Evolutionary conservation across 2,329 filamentous ascomycete genomes (phyloP), one percentile per base, ranked within the genome.

Genomic region (Sporothrix protearum): DNA sequence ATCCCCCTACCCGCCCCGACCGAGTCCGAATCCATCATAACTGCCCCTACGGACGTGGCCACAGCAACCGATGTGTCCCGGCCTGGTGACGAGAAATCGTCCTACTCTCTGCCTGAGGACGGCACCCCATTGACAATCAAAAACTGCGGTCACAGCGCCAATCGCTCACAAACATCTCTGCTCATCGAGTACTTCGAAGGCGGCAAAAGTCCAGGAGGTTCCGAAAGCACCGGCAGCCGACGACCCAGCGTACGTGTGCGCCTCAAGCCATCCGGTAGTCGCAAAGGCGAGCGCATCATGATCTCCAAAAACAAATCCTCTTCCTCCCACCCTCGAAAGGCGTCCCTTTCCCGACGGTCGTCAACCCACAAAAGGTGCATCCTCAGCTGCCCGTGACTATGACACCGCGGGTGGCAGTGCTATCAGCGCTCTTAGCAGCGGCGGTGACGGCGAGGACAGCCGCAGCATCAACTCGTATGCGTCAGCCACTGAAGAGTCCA

Each of bases 101-200:
- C 90, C 70, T 94, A 92, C 81, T 93, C 91, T 49, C 87, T 96
- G 68, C 92, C 92, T 72, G 92, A 94, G 78, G 92, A 96, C 88
- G 93, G 92, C 79, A 95, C 92, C 69, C 94, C 94, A 55, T 90
- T 99, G 78, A 98, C 93, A 73, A 96, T 99, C 80, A 90, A 91
- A 79, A 97, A 95, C 59, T 88, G 87, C 73, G 85, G 87, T 77
- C 86, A 88, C 78, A 83, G 82, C 75, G 78, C 84, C 74, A 86
- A 83, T 78, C 82, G 88, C 76, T 97, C 93, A 61, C 94, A 97
- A 83, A 97, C 94, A 49, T 96, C 93, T 71, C 85, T 97, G 75
- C 85, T 97, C 77, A 97, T 97, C 77, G 94, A 97, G 82, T 97
- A 97, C 81, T 97, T 96, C 78, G 94, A 97, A 82, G 92, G 89